Conservation (phyloP, 148 eudicot species). For the Rheum nobile region DNA sequence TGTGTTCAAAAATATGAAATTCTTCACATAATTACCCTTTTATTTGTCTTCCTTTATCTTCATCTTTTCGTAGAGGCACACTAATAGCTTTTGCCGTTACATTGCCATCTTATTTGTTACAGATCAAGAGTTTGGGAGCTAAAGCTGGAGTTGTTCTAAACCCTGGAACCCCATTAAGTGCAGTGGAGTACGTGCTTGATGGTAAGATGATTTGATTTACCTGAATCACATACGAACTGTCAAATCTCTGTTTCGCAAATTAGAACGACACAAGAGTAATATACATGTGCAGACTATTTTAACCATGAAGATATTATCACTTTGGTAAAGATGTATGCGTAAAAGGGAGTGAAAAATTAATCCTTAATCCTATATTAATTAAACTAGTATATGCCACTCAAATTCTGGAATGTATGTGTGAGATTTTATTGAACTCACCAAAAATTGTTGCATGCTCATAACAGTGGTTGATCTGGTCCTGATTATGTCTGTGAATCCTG, state of each 20-base stretch:
- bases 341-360: neutral
- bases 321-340: too few relatives aligned
- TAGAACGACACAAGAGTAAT: neutral
- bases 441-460: too few relatives aligned
- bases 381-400: neutral
- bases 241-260: neutral
- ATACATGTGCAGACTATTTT: neutral
- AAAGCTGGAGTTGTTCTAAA: conserved; percentile 98
- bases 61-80: neutral
- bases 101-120: conserved; percentile 5
- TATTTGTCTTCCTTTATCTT: neutral
- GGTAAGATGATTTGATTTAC: conserved; percentile 48
- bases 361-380: neutral
- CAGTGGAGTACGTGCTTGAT: conserved; percentile 90
- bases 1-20: neutral
- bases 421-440: too few relatives aligned
- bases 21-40: neutral
- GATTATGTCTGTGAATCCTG: too few relatives aligned
- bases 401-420: conserved; percentile 1
- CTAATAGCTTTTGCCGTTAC: neutral
- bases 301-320: neutral
- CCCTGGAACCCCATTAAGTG: conserved; percentile 76
- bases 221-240: too few relatives aligned
- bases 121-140: conserved; percentile 93
- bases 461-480: too few relatives aligned